These are phyloP conservation scores for Diplodia intermedia DNA, from an alignment of 2,329 filamentous ascomycete species.

Conservation along the genomic window DNA sequence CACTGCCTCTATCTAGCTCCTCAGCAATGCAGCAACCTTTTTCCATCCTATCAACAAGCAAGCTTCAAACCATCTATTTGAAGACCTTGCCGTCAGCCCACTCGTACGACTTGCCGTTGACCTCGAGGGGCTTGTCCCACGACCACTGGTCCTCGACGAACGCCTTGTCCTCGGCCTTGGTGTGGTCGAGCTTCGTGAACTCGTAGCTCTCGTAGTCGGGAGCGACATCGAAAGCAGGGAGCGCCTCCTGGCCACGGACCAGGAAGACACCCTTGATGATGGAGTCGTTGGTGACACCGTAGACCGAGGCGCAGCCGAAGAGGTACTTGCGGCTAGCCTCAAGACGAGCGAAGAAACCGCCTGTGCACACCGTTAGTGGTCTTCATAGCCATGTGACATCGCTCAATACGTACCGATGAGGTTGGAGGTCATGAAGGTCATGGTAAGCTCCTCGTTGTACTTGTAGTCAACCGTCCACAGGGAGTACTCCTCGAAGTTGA, in stretches of 20 bases:
- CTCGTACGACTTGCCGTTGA: slow-evolving; percentile 86
- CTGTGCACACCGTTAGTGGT: slow-evolving; percentile 43
- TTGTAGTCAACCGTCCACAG: slow-evolving; percentile 96
- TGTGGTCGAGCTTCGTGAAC: slow-evolving; percentile 95
- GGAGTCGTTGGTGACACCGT: slow-evolving; percentile 85
- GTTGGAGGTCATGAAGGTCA: slow-evolving; percentile 99
- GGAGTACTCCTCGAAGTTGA: slow-evolving; percentile 93
- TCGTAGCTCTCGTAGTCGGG: slow-evolving; percentile 96
- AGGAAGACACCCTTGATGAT: slow-evolving; percentile 93
- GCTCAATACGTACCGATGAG: slow-evolving; percentile 71
- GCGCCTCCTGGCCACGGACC: slow-evolving; percentile 86
- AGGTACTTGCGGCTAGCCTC: slow-evolving; percentile 98
- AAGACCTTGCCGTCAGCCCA: slow-evolving; percentile 97
- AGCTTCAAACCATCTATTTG: slow-evolving; percentile 71
- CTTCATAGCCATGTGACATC: background rate
- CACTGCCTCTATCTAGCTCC: slow-evolving; percentile 26
- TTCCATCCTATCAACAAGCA: background rate
- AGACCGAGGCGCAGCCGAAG: slow-evolving; percentile 90
- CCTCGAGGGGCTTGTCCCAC: slow-evolving; percentile 83
- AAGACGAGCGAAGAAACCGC: slow-evolving; percentile 96
- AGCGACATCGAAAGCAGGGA: slow-evolving; percentile 92
- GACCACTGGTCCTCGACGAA: slow-evolving; percentile 88
- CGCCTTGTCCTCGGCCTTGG: slow-evolving; percentile 81
- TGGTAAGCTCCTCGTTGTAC: slow-evolving; percentile 97
- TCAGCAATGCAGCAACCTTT: slow-evolving; percentile 29